Evolutionary conservation across 2,329 filamentous ascomycete genomes (phyloP).

Genomic region (Stagonosporopsis vannaccii): DNA sequence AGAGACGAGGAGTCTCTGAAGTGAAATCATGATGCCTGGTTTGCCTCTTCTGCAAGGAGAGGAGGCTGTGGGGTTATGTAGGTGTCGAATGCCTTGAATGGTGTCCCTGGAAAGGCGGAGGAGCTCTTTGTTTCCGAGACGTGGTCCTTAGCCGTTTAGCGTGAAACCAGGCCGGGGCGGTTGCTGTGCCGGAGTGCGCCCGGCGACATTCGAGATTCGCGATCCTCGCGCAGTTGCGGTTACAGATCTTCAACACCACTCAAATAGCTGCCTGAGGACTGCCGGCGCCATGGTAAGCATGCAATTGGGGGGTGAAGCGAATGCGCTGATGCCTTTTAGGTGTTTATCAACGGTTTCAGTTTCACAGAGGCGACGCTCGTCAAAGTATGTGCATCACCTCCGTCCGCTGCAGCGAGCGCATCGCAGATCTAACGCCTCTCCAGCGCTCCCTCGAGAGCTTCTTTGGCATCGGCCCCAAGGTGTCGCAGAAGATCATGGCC

Average conservation of each 20-base stretch:
- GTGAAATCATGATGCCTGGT: constrained; percentile 71
- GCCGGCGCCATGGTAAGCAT: constrained; percentile 37
- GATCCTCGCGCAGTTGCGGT: constrained; percentile 22
- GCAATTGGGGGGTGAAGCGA: constrained; percentile 3
- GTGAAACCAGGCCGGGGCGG: constrained; percentile 23
- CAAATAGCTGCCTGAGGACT: constrained; percentile 21
- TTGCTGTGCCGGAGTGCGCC: constrained; percentile 20
- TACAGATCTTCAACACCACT: constrained; percentile 27
- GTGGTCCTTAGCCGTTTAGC: constrained; percentile 36
- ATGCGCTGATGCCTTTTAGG: constrained; percentile 57
- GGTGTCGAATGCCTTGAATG: constrained; percentile 24
- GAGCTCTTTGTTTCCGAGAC: constrained; percentile 38
- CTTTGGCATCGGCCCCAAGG: constrained; percentile 46
- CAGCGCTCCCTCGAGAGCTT: constrained; percentile 70
- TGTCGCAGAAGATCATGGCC: constrained; percentile 77
- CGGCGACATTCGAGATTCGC: constrained; percentile 24
- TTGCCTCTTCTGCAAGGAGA: constrained; percentile 27
- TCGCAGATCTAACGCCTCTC: constrained; percentile 20
- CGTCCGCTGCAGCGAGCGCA: constrained; percentile 39
- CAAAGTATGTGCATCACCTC: constrained; percentile 64
- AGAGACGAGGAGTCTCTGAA: constrained; percentile 74
- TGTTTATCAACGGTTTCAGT: constrained; percentile 85
- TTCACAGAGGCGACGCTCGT: constrained; percentile 85
- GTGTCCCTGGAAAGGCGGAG: constrained; percentile 9
- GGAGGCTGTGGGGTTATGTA: constrained; percentile 34